Evolutionary conservation across 2,329 filamentous ascomycete genomes (phyloP).

Genomic region (Sarocladium oryzae): DNA sequence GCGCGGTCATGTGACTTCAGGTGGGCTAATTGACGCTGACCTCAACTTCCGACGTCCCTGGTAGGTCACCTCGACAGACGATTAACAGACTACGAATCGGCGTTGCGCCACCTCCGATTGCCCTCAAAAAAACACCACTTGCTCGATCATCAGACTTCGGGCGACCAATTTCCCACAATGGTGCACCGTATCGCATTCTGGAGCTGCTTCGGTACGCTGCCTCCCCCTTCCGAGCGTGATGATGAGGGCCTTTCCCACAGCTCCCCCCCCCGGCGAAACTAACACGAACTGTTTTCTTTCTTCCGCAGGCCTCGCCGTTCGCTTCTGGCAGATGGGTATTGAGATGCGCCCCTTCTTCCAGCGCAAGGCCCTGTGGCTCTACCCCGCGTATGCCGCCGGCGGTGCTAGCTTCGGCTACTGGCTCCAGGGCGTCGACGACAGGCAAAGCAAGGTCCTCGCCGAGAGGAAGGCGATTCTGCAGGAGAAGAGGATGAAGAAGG

Average conservation of each 20-base stretch:
- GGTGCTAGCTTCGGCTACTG: slow-evolving; percentile 96
- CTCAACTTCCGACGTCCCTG: slow-evolving; percentile 16
- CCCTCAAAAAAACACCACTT: slow-evolving; percentile 14
- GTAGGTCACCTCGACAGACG: slow-evolving; percentile 18
- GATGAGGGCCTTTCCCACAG: too few relatives aligned
- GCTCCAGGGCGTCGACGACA: slow-evolving; percentile 82
- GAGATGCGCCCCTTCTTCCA: slow-evolving; percentile 96
- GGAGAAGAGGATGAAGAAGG: slow-evolving; percentile 77
- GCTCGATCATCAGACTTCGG: slow-evolving; percentile 13
- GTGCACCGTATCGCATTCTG: slow-evolving; percentile 69
- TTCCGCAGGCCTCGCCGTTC: slow-evolving; percentile 72
- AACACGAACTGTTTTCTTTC: not conserved
- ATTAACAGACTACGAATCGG: slow-evolving; percentile 16
- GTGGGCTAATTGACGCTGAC: slow-evolving; percentile 11
- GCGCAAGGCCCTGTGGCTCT: slow-evolving; percentile 78
- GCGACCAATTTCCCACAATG: slow-evolving; percentile 38
- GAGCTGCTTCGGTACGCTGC: slow-evolving; percentile 78
- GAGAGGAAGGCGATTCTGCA: slow-evolving; percentile 75
- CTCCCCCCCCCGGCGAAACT: too few relatives aligned
- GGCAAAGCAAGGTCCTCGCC: slow-evolving; percentile 68
- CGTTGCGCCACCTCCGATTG: slow-evolving; percentile 14
- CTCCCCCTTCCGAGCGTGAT: too few relatives aligned
- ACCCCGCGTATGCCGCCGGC: slow-evolving; percentile 79
- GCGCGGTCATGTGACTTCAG: slow-evolving; percentile 11
- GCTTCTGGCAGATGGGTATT: slow-evolving; percentile 95